These are phyloP conservation scores for Casuarina cunninghamiana DNA, from an alignment of 306 rosid genomes.

Conservation along the genomic window DNA sequence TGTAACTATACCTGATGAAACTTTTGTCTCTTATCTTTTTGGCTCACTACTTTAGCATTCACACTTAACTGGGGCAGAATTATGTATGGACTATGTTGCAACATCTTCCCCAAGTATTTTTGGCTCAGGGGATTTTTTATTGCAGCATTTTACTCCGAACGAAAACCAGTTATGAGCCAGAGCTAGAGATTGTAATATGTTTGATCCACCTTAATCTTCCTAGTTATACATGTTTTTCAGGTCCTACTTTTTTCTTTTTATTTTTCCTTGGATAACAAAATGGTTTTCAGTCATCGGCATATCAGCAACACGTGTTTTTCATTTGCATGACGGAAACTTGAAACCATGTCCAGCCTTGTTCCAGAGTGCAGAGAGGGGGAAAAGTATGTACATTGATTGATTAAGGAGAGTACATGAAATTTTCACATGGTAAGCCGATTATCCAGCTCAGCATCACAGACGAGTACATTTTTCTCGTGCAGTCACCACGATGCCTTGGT, in stretches of 20 bases:
- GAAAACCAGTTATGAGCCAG: neutral
- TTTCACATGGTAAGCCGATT: too few relatives aligned
- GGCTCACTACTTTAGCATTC: neutral
- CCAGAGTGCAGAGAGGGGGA: too few relatives aligned
- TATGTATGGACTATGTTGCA: neutral
- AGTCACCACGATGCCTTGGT: neutral
- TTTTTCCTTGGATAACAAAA: too few relatives aligned
- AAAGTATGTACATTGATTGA: too few relatives aligned
- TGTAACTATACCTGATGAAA: constrained; percentile 5
- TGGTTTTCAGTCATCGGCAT: too few relatives aligned
- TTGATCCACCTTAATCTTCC: neutral
- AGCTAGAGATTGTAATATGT: neutral
- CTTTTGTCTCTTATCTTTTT: neutral
- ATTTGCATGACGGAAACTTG: too few relatives aligned
- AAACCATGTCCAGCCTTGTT: too few relatives aligned
- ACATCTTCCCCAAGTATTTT: neutral
- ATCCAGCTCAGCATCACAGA: too few relatives aligned
- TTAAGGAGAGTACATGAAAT: too few relatives aligned
- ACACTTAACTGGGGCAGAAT: too few relatives aligned
- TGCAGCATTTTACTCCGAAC: neutral
- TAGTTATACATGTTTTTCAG: neutral
- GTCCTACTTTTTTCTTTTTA: neutral
- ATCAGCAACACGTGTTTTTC: too few relatives aligned
- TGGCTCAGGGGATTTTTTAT: neutral
- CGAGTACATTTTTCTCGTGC: too few relatives aligned